These are phyloP conservation scores for Fusarium dimerum DNA, from an alignment of 2,329 filamentous ascomycete species.

Conservation along the genomic window DNA sequence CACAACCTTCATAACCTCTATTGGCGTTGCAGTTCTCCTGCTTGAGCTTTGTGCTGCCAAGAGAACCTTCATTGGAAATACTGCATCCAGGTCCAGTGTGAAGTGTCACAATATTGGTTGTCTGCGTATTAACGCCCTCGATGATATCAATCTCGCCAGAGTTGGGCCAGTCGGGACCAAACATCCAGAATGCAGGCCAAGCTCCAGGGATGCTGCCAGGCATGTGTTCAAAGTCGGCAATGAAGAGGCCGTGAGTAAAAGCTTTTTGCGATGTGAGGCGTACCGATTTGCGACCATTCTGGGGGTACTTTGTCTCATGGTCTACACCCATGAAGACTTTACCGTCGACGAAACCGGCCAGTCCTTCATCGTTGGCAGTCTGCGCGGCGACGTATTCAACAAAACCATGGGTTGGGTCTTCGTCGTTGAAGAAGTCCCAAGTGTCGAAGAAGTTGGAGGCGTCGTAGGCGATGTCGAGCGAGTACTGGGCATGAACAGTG, in stretches of 20 bases:
- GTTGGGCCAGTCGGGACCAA: slow-evolving; percentile 70
- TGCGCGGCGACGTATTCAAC: slow-evolving; percentile 65
- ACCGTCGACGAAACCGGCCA: slow-evolving; percentile 58
- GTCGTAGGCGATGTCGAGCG: slow-evolving; percentile 50
- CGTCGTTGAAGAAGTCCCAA: slow-evolving; percentile 56
- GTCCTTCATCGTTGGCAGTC: slow-evolving; percentile 57
- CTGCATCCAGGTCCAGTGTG: slow-evolving; percentile 65
- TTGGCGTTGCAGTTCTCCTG: slow-evolving; percentile 58
- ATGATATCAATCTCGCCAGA: slow-evolving; percentile 79
- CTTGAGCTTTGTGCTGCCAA: slow-evolving; percentile 47
- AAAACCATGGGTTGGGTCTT: slow-evolving; percentile 74
- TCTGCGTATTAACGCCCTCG: slow-evolving; percentile 70
- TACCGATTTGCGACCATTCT: slow-evolving; percentile 67
- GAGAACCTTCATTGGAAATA: slow-evolving; percentile 51
- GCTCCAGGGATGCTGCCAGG: slow-evolving; percentile 70
- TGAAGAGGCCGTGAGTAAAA: slow-evolving; percentile 70
- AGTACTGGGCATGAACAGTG: slow-evolving; percentile 40
- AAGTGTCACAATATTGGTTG: slow-evolving; percentile 63
- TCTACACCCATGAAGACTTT: slow-evolving; percentile 72
- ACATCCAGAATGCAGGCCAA: slow-evolving; percentile 74
- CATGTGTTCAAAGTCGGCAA: slow-evolving; percentile 76
- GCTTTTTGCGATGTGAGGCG: slow-evolving; percentile 66
- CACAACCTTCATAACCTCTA: slow-evolving; percentile 59
- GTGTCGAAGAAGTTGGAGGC: slow-evolving; percentile 55
- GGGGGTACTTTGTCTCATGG: slow-evolving; percentile 53